Base-by-base conservation (phyloP, 2,329 filamentous ascomycete species). In the Colletotrichum cuscutae region DNA sequence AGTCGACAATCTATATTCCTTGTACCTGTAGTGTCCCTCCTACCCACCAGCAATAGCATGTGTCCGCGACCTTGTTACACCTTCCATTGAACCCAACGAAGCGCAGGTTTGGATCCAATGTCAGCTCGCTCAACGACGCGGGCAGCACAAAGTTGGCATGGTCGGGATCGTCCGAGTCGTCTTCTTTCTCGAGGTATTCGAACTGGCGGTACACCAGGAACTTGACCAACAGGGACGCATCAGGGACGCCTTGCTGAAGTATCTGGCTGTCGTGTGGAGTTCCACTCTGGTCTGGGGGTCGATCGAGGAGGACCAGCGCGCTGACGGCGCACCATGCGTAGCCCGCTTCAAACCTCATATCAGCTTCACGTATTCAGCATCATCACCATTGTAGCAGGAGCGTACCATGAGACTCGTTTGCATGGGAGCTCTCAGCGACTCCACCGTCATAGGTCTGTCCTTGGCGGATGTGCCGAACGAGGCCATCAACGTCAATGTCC, bases 11-110 rank as follows among this genome's bases (percentile, higher is more conserved):
- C 22, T 8, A 9, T 24, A 12, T 12, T 19, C 8, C 4, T 63
- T 82, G 74, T 78, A 88, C 85, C 65, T 79, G 77, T 1, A 90
- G 79, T 1, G 95, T 90, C 2, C 90, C 95, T 4, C 89, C 88
- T 0, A 94, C 94, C 97, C 97, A 99, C 87, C 96, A 99, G 26
- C 91, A 93, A 82, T 99, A 99, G 83, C 97, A 99, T 0, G 97
- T 98, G 82, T 99, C 97, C 11, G 94, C 93, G 60, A 92, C 88
- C 82, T 99, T 99, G 84, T 98, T 98, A 80, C 90, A 91, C 62
- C 97, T 91, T 30, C 97, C 97, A 78, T 97, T 98, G 83, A 97
- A 95, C 11, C 95, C 97, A 1, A 94, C 88, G 78, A 88, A 89
- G 11, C 84, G 82, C 22, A 75, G 65, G 30, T 74, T 70, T 24